Conservation (phyloP, 1,284 basidiomycete genomes). For the Peniophora sp. region DNA sequence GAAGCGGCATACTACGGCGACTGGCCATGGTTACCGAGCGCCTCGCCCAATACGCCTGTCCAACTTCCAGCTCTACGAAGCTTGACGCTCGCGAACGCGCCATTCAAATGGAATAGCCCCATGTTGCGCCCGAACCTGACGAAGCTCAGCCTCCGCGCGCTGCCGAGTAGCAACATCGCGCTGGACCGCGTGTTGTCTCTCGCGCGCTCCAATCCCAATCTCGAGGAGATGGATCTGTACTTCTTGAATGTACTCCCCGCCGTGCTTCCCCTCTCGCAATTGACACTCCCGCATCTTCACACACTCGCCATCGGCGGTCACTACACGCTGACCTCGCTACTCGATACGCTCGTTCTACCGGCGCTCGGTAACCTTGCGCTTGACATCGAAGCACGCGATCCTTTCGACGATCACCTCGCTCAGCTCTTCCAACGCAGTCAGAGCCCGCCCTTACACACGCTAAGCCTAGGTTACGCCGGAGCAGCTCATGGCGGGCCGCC, state of each 20-base stretch:
- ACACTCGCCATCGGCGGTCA: constrained; percentile 57
- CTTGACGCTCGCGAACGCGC: constrained; percentile 58
- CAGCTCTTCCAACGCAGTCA: constrained; percentile 50
- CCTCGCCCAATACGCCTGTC: constrained; percentile 26
- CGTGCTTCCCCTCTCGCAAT: constrained; percentile 48
- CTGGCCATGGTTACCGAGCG: constrained; percentile 65
- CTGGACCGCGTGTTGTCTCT: constrained; percentile 60
- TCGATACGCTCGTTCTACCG: constrained; percentile 56
- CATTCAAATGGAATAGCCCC: constrained; percentile 68
- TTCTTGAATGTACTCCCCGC: constrained; percentile 50
- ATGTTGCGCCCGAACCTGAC: constrained; percentile 51
- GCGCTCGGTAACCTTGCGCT: constrained; percentile 45
- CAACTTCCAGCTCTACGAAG: constrained; percentile 39
- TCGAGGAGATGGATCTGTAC: constrained; percentile 50
- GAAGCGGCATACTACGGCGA: constrained; percentile 54
- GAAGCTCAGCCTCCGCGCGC: constrained; percentile 51
- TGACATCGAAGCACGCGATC: constrained; percentile 61
- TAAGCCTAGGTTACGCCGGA: constrained; percentile 52
- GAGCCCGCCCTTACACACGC: constrained; percentile 42
- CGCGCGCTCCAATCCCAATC: constrained; percentile 43
- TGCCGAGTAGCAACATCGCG: constrained; percentile 53
- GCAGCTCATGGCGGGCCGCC: constrained; percentile 20
- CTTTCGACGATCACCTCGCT: constrained; percentile 58
- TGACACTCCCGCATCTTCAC: constrained; percentile 43
- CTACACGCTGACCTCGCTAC: constrained; percentile 49